phyloP scores from a whole-genome alignment of 345 rosid genomes.

The Geranium brycei region DNA sequence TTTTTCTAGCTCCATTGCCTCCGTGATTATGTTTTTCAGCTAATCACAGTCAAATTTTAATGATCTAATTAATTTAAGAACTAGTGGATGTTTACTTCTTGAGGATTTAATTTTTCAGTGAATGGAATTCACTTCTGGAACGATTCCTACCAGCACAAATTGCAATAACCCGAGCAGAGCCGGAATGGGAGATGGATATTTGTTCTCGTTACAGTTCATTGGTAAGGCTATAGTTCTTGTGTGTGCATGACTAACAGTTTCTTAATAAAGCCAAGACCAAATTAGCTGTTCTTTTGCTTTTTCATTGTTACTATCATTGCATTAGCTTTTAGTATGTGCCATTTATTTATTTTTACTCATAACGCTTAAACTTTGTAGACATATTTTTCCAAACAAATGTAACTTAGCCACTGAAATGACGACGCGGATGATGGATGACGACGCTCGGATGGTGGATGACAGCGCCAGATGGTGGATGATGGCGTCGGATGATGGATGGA shows the following conservation, averaged over 20 bases:
- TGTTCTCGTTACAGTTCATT: constrained; percentile 70
- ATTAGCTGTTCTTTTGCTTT: neutral
- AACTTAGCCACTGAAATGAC: neutral
- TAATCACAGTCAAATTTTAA: no score
- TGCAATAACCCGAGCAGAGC: constrained; percentile 87
- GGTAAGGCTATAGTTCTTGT: constrained; percentile 32
- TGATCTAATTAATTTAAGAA: constrained; percentile 5
- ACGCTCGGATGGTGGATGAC: no score
- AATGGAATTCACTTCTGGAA: constrained; percentile 85
- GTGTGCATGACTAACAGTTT: neutral
- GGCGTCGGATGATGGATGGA: no score
- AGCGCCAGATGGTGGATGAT: no score
- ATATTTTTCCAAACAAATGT: neutral
- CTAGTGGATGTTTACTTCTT: neutral
- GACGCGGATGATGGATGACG: no score
- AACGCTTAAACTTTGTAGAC: no score
- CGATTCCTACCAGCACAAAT: constrained; percentile 84
- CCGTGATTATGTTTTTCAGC: no score
- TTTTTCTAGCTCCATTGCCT: no score
- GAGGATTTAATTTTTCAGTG: constrained; percentile 29
- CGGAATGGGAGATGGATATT: constrained; percentile 92
- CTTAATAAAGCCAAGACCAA: neutral
- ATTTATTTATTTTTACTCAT: no score
- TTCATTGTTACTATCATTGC: no score
- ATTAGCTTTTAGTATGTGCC: neutral